These are phyloP conservation scores for Allium fistulosum DNA, from an alignment of 106 monocot species.

Conservation along the genomic window DNA sequence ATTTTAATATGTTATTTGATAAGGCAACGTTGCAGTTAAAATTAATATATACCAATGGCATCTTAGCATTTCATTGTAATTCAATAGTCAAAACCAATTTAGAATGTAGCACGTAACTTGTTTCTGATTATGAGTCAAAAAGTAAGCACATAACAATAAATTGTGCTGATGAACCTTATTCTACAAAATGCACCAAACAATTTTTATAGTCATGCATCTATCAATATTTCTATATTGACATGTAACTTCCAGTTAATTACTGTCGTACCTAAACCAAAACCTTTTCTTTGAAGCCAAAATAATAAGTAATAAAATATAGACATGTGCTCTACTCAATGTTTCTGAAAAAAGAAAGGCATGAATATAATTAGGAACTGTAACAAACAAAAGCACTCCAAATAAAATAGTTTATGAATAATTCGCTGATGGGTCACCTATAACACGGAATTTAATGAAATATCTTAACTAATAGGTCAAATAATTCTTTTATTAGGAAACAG, in stretches of 20 bases:
- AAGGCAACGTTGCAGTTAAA: too few species aligned
- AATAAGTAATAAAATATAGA: background rate
- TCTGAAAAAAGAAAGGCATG: background rate
- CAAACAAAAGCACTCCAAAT: background rate
- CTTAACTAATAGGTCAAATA: background rate
- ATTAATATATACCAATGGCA: too few species aligned
- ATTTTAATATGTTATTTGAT: too few species aligned
- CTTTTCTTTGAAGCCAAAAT: background rate
- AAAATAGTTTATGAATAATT: background rate
- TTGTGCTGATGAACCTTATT: background rate
- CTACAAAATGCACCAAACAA: background rate
- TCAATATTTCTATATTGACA: background rate
- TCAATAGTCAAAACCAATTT: background rate
- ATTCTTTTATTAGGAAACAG: too few species aligned
- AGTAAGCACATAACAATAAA: background rate
- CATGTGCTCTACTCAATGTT: slow-evolving; percentile 1
- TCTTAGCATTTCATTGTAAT: background rate
- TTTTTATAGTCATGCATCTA: background rate
- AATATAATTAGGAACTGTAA: background rate
- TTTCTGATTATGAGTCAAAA: background rate
- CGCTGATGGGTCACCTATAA: background rate
- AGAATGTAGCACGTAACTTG: background rate
- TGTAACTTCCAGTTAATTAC: background rate
- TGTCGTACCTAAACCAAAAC: background rate
- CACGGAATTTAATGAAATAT: background rate